Base-by-base conservation (phyloP, 495 filamentous ascomycete species). In the Sabuloglossum arenarium region DNA sequence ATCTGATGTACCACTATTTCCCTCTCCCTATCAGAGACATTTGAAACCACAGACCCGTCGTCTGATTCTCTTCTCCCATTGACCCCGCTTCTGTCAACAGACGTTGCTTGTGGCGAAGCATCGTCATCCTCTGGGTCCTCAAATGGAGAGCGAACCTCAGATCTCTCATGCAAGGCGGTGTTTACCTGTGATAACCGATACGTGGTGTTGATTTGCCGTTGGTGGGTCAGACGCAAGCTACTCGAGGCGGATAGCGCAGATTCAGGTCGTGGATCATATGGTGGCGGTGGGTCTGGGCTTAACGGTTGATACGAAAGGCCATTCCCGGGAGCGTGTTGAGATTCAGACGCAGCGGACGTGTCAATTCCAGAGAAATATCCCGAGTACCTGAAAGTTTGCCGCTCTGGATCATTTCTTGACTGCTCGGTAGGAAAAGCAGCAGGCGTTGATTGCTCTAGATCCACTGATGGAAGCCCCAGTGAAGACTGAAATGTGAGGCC, bases 341-440 rank as follows among this genome's bases (percentile, higher is more conserved):
- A 16, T 25, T 30, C 34, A 23, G 43, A 24, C 54, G 9, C 42
- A 39, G 46, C 46, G 25, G 30, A 37, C 2, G 54, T 49, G 23
- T 56, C 54, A 23, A 56, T 56, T 11, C 54, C 54, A 30, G 54
- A 39, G 43, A 27, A 56, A 24, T 56, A 56, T 21, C 53, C 53
- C 14, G 27, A 11, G 28, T 51, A 51, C 0, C 5, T 21, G 24
- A 30, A 30, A 19, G 24, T 21, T 29, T 30, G 47, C 1, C 28
- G 14, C 5, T 11, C 47, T 12, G 25, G 47, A 29, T 14, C 16
- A 23, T 6, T 51, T 28, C 12, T 1, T 29, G 47, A 27, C 47
- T 28, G 47, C 12, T 30, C 47, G 12, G 3, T 21, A 4, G 39
- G 39, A 12, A 43, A 43, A 43, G 39, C 39, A 3, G 21, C 39